Evolutionary conservation across 2,329 filamentous ascomycete species (phyloP), one percentile per base, ranked within the genome.

Genomic region (Fusarium oxysporum): DNA sequence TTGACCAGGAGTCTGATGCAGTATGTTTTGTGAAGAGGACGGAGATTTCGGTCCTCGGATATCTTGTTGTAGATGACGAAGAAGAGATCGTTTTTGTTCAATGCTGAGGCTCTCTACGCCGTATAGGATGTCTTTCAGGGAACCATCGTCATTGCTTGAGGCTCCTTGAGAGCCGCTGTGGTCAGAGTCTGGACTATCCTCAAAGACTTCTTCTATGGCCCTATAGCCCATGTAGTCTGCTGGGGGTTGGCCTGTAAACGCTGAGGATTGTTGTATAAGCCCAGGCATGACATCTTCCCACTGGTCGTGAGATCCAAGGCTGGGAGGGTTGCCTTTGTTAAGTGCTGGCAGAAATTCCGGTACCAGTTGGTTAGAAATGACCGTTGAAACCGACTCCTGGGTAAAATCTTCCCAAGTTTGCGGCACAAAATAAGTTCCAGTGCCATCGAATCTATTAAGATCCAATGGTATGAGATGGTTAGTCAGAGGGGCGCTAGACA

Each of bases 51-150:
- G 28, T 21, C 43, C 33, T 53, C 35, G 30, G 32, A 68, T 70
- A 28, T 77, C 62, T 35, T 65, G n/a, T 17, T 77, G 75, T 13
- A 78, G 64, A 23, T 58, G 73, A n/a, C 43, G 70, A 38, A 78
- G 58, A 14, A 78, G 65, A 17, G n/a, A 54, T 17, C 65, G 65
- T 33, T 78, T 78, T 33, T 78, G 76, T 33, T 48, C 54, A 13
- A 70, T 16, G 5, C 65, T 70, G 7, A 78, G 71, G 11, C 65
- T 45, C 10, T 71, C 65, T 33, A 77, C 54, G 6, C 68, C 66
- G 14, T 45, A 53, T 7, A 78, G 45, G n/a, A 76, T 51, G 11
- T 62, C 32, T 47, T 56, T 54, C n/a, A 77, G 44, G 33, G 72
- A 35, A 37, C 37, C 32, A 19, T 55, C 62, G 10, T 67, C 60